Evolutionary conservation across 192 early-diverging fungal species (phyloP), one percentile per base, ranked within the genome.

Genomic region (Gamsiella multidivaricata): DNA sequence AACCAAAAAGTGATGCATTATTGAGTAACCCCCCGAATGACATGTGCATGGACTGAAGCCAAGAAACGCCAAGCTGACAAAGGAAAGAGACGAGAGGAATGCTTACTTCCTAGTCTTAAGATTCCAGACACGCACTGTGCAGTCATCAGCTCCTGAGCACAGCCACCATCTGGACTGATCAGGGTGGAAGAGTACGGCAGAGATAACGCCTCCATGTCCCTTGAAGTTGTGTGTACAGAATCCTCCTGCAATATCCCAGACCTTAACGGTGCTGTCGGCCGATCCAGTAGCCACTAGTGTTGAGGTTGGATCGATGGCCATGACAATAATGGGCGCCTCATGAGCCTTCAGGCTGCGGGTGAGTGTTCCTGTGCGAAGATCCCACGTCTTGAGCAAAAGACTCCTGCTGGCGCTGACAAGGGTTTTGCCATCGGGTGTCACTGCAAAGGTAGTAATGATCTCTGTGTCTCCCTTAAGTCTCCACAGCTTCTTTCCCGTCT

Each of bases 271-370:
- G 61, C 89, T 91, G 80, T 99, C 98, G 1, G 98, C 96, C 15
- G 94, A 95, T 39, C 97, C 98, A 3, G 96, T 98, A 11, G 98
- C 98, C 8, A 98, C 94, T 26, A 99, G 74, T 0, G 96, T 95
- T 0, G 96, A 96, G 0, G 95, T 91, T 14, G 80, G 65, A 75
- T 98, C 96, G 68, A 94, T 93, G 50, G 90, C 94, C 94, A 97
- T 97, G 9, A 92, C 86, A 59, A 99, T 87, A 22, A 98, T 90
- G 10, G 95, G 96, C 1, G 96, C 94, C 31, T 98, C 95, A 66
- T 98, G 97, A 0, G 91, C 95, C 81, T 93, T 95, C 80, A 91
- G 90, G 33, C 84, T 89, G 53, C 88, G 80, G n/a, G 90, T 57
- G 22, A 86, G 65, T 32, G 80, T 68, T 46, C 90, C 90, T 4